A percentile compares a stretch with the other conserved stretches of the same genome.
phyloP scores from a whole-genome alignment of 2,329 filamentous ascomycete genomes.

The Xylaria sp. region DNA sequence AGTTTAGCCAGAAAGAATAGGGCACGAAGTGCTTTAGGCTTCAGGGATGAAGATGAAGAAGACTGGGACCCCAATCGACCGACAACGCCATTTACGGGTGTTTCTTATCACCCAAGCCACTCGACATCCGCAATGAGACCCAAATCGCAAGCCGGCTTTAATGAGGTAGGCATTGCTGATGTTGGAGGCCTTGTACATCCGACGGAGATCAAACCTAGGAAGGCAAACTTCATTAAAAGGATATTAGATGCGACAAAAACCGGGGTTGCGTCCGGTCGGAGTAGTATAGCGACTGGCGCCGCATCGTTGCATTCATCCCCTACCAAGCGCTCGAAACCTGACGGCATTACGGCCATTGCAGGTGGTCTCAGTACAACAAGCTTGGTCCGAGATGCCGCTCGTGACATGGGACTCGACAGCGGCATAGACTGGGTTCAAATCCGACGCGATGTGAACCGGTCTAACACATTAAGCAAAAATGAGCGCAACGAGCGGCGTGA shows the following conservation, averaged over 20 bases:
- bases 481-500: conserved; percentile 85
- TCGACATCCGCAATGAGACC: conserved; percentile 63
- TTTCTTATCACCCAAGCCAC: conserved; percentile 92
- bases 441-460: conserved; percentile 91
- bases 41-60: conserved; percentile 56
- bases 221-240: conserved; percentile 92
- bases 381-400: conserved; percentile 58
- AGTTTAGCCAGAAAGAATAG: conserved; percentile 83
- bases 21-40: conserved; percentile 69
- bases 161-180: conserved; percentile 69
- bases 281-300: conserved; percentile 73
- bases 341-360: conserved; percentile 53
- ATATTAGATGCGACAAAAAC: conserved; percentile 95
- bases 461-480: conserved; percentile 88
- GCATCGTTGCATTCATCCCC: conserved; percentile 51
- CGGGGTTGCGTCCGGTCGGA: conserved; percentile 85
- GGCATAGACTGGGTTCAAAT: conserved; percentile 95
- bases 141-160: conserved; percentile 70
- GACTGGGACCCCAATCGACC: conserved; percentile 59
- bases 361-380: conserved; percentile 47
- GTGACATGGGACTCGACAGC: conserved; percentile 71
- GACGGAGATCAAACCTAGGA: conserved; percentile 65
- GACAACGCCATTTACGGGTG: conserved; percentile 72
- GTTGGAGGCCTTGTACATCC: conserved; percentile 80
- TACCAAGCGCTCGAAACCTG: conserved; percentile 49